phyloP scores from a whole-genome alignment of 2,329 filamentous ascomycete genomes.

The Pseudocercospora musae region DNA sequence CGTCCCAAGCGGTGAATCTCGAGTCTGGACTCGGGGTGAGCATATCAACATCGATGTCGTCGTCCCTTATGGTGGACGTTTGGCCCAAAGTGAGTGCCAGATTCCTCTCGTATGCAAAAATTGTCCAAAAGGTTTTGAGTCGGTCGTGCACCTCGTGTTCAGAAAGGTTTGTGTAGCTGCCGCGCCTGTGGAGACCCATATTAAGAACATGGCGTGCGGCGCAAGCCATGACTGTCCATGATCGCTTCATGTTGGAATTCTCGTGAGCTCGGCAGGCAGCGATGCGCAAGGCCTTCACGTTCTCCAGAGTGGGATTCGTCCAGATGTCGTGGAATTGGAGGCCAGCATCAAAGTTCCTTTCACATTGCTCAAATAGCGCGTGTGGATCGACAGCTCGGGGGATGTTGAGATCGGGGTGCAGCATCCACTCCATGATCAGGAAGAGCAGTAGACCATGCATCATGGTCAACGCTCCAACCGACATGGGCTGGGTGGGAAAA shows the following conservation, averaged over 20 bases:
- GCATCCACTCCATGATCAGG: slow-evolving; percentile 10
- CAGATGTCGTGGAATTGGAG: slow-evolving; percentile 10
- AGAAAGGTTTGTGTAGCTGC: not conserved
- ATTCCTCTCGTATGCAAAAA: slow-evolving; percentile 10
- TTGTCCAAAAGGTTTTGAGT: slow-evolving; percentile 11
- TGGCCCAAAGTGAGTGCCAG: slow-evolving; percentile 11
- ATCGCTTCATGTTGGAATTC: slow-evolving; percentile 6
- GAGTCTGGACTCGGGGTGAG: not conserved
- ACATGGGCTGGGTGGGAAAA: slow-evolving; percentile 11
- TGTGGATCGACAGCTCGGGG: slow-evolving; percentile 3
- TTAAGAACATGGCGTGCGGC: slow-evolving; percentile 12
- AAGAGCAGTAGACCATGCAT: slow-evolving; percentile 13
- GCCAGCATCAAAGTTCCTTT: slow-evolving; percentile 11
- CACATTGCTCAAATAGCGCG: not conserved
- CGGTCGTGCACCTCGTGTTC: not conserved
- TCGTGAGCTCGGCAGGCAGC: slow-evolving; percentile 8
- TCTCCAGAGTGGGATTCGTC: slow-evolving; percentile 10
- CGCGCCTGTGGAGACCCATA: slow-evolving; percentile 9
- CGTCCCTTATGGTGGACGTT: slow-evolving; percentile 10
- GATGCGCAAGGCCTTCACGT: slow-evolving; percentile 9
- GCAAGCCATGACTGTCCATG: slow-evolving; percentile 6
- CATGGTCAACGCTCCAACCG: slow-evolving; percentile 7
- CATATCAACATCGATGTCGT: slow-evolving; percentile 15
- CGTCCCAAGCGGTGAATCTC: slow-evolving; percentile 9
- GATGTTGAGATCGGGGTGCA: not conserved